phyloP scores from a whole-genome alignment of 441 rosid genomes.

The Adansonia madagascariensis region DNA sequence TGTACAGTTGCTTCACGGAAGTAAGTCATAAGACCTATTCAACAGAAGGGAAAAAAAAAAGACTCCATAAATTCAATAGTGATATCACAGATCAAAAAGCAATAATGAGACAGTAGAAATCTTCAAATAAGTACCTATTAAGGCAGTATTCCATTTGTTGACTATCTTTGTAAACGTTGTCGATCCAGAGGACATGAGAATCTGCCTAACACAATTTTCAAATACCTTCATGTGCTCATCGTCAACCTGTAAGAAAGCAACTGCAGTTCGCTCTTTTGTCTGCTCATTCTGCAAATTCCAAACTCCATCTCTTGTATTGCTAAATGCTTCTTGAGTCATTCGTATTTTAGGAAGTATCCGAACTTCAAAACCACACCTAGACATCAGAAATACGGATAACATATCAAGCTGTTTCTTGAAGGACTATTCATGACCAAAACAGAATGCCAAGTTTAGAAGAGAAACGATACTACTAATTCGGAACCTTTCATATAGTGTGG shows the following conservation, averaged over 20 bases:
- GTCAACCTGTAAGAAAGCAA: slow-evolving; percentile 94
- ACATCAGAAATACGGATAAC: slow-evolving; percentile 21
- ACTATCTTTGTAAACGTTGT: slow-evolving; percentile 97
- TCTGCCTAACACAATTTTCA: slow-evolving; percentile 98
- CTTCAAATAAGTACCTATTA: slow-evolving; percentile 59
- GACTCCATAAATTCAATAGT: slow-evolving; percentile 15
- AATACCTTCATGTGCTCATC: slow-evolving; percentile 99
- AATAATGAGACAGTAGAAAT: background rate
- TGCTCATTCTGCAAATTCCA: slow-evolving; percentile 99
- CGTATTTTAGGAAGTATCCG: slow-evolving; percentile 96
- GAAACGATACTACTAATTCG: background rate
- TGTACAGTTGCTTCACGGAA: slow-evolving; percentile 99
- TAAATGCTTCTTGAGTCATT: slow-evolving; percentile 98
- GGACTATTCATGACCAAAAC: slow-evolving; percentile 21
- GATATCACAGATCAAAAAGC: slow-evolving; percentile 14
- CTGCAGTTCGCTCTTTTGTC: slow-evolving; percentile 97
- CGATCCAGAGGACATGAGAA: slow-evolving; percentile 99
- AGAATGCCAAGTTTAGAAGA: slow-evolving; percentile 24
- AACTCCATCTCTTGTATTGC: slow-evolving; percentile 95
- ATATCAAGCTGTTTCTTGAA: slow-evolving; percentile 16
- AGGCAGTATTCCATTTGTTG: slow-evolving; percentile 98
- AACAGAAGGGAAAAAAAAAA: background rate
- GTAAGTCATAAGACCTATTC: slow-evolving; percentile 92
- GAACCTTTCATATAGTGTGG: background rate
- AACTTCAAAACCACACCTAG: slow-evolving; percentile 95